These are phyloP conservation scores for Serpula lacrymans DNA, from an alignment of 768 basidiomycete species.

Conservation along the genomic window DNA sequence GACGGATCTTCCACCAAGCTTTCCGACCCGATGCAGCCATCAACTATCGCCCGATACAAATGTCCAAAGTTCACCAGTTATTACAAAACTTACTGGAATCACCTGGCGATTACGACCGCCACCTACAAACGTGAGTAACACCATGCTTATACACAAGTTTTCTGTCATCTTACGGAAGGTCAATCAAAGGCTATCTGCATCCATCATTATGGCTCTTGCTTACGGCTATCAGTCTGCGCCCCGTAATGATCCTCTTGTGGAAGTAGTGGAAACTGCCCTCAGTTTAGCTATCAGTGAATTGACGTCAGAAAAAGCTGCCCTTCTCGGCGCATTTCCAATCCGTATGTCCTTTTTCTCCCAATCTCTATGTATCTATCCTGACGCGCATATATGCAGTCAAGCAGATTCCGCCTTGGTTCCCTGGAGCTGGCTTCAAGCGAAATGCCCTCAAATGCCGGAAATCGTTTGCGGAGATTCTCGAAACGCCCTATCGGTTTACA, in stretches of 20 bases:
- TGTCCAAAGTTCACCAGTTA: constrained; percentile 27
- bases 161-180: neutral
- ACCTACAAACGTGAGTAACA: constrained; percentile 17
- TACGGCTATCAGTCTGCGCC: constrained; percentile 18
- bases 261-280: constrained; percentile 11
- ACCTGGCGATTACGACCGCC: constrained; percentile 19
- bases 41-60: constrained; percentile 31
- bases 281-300: neutral
- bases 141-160: too few species aligned
- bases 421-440: neutral
- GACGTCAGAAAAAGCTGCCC: neutral
- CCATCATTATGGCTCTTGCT: constrained; percentile 20
- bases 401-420: neutral
- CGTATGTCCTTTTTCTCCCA: neutral
- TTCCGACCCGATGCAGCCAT: constrained; percentile 26
- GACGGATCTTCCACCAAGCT: constrained; percentile 34
- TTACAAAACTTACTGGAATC: constrained; percentile 20
- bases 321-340: neutral
- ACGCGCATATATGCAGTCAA: neutral
- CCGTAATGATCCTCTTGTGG: constrained; percentile 18
- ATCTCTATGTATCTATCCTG: neutral
- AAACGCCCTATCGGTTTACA: neutral
- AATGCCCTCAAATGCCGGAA: neutral
- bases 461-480: neutral
- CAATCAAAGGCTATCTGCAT: constrained; percentile 14